phyloP scores from a whole-genome alignment of 2,329 filamentous ascomycete species.

The Fusarium haematococcum region DNA sequence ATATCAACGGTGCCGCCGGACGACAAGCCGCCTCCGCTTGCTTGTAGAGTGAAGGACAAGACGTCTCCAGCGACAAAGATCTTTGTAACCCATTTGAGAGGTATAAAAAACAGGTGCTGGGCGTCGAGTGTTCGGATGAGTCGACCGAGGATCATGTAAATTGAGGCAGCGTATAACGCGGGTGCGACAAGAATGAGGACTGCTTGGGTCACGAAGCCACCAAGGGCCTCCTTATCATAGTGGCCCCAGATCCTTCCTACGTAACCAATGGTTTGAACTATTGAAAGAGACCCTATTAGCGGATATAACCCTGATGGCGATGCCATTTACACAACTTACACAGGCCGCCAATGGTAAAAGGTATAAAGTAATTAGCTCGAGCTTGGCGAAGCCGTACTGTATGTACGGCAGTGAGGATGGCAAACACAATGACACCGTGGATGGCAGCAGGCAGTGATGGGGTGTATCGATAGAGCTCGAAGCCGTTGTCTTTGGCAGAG shows the following conservation, averaged over 20 bases:
- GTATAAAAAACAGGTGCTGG: not conserved
- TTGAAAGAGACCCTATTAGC: too few species aligned
- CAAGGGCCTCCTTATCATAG: not conserved
- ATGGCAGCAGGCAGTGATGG: not conserved
- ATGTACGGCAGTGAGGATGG: not conserved
- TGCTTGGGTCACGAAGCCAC: not conserved
- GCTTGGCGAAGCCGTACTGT: not conserved
- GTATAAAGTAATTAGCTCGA: not conserved
- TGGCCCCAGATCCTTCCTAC: not conserved
- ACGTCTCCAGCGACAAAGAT: slow-evolving; percentile 29
- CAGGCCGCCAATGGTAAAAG: not conserved
- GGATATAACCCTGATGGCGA: too few species aligned
- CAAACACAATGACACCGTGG: not conserved
- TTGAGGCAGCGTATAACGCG: slow-evolving; percentile 1
- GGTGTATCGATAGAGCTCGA: not conserved
- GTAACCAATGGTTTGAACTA: not conserved
- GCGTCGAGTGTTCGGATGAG: not conserved
- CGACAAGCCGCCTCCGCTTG: slow-evolving; percentile 10
- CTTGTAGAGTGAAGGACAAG: slow-evolving; percentile 23
- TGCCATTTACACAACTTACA: not conserved
- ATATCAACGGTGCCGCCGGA: slow-evolving; percentile 45
- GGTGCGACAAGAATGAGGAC: slow-evolving; percentile 8
- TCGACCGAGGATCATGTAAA: slow-evolving; percentile 1
- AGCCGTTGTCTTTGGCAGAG: not conserved
- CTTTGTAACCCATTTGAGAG: slow-evolving; percentile 32